Evolutionary conservation across 2,329 filamentous ascomycete genomes (phyloP), one percentile per base, ranked within the genome.

Genomic region (Proliferodiscus dingleyae): DNA sequence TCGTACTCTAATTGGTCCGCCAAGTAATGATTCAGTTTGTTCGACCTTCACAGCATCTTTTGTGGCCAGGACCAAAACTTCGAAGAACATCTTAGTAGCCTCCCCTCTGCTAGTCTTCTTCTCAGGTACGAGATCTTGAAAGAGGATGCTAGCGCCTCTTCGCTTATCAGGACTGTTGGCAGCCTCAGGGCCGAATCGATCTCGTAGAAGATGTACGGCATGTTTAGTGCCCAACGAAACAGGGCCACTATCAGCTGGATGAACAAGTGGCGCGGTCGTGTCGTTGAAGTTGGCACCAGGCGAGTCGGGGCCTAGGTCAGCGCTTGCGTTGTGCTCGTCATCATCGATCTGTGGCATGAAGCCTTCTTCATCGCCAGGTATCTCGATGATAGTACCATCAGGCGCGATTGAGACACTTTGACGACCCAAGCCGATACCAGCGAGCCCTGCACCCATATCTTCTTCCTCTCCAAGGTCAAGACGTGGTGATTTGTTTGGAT

Each of bases 71-170:
- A 98, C 93, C 19, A 98, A 75, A 44, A 93, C 85, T 69, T 98
- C 93, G 60, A 98, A 98, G 72, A 98, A 98, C 89, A 98, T 96
- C 75, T 96, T 96, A 34, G 93, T 98, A 0, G 93, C 93, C 60
- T 97, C 93, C 7, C 86, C 85, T 66, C 88, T 87, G 55, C 78
- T 89, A 1, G 91, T 91, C 50, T 78, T 79, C 53, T 75, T 71
- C 67, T 95, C 88, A 0, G 93, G 93, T 26, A 96, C 77, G 38
- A 98, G 76, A 47, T 95, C 86, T 60, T 96, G 91, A 74, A 98
- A 96, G 3, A 94, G 75, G 3, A 95, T 89, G 10, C 80, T 80
- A 19, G 75, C 77, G 64, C 85, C 85, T 65, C 84, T 85, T 59
- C 89, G 81, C 67, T 86, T 83, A 46, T 82, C 80, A 2, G 83